Conservation (phyloP, 768 basidiomycete genomes). For the Rhodotorula graminis region DNA sequence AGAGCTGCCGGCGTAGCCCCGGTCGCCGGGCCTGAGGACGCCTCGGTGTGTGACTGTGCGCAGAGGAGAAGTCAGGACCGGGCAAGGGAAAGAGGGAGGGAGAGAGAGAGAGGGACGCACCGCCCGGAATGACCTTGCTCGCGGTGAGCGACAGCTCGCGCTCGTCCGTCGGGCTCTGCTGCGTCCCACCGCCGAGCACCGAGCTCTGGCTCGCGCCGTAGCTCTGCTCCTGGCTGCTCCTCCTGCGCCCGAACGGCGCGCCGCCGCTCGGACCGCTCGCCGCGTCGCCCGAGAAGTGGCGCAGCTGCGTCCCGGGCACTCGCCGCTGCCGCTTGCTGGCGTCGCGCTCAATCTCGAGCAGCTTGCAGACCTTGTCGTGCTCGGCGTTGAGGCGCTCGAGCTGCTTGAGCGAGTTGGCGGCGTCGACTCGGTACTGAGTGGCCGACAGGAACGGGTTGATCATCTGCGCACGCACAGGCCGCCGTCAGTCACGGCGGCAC, state of each 20-base stretch:
- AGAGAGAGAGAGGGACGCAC: not conserved
- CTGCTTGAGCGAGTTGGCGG: not conserved
- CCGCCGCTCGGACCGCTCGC: not conserved
- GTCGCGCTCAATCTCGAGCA: too few species aligned
- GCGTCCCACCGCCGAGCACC: not conserved
- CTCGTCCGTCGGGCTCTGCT: not conserved
- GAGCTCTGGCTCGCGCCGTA: not conserved
- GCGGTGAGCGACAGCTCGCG: not conserved
- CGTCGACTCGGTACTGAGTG: not conserved
- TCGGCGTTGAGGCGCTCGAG: not conserved
- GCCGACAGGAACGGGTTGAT: constrained; percentile 5
- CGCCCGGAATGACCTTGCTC: constrained; percentile 3
- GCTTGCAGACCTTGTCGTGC: not conserved
- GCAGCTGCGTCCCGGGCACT: not conserved
- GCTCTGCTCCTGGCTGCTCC: not conserved
- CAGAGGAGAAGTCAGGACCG: not conserved
- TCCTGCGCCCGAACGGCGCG: not conserved
- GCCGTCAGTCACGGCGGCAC: too few species aligned
- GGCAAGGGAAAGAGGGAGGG: not conserved
- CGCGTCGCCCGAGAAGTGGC: not conserved
- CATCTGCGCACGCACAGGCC: not conserved
- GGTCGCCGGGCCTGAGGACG: not conserved
- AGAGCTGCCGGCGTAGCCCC: constrained; percentile 7
- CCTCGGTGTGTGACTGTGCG: constrained; percentile 3
- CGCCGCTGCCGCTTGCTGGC: constrained; percentile 3